Conservation (phyloP, 371 early-diverging fungal genomes). For the Mortierella sp. region DNA sequence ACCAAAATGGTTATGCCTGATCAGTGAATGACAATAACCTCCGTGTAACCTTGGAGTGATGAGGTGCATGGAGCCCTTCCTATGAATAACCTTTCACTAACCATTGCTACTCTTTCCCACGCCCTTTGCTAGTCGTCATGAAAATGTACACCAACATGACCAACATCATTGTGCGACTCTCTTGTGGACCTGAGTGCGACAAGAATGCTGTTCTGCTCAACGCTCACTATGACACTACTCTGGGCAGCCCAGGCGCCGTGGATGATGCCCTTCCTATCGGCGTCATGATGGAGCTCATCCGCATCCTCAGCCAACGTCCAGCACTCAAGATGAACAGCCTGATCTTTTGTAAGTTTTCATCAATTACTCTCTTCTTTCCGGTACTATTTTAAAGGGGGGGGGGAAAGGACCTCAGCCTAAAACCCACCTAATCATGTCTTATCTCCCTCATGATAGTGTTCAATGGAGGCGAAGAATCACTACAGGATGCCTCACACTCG, state of each 20-base stretch:
- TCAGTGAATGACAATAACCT: background rate
- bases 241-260: constrained; percentile 69
- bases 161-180: constrained; percentile 76
- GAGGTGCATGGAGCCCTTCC: background rate
- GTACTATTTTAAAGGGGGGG: no score
- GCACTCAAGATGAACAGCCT: constrained; percentile 61
- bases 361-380: background rate
- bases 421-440: background rate
- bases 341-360: constrained; percentile 62
- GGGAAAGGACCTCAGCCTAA: background rate
- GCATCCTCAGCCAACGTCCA: constrained; percentile 64
- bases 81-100: background rate
- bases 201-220: constrained; percentile 74
- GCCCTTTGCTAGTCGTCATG: constrained; percentile 58
- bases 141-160: constrained; percentile 77
- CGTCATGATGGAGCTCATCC: constrained; percentile 79
- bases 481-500: constrained; percentile 82
- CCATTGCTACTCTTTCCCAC: background rate
- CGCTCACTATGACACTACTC: constrained; percentile 76
- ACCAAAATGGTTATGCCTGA: no score
- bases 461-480: constrained; percentile 84
- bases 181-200: constrained; percentile 74
- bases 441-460: constrained; percentile 57
- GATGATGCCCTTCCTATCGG: constrained; percentile 80
- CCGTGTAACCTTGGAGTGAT: background rate